Evolutionary conservation across 495 filamentous ascomycete species (phyloP).

Genomic region (Acidiella bohemica): DNA sequence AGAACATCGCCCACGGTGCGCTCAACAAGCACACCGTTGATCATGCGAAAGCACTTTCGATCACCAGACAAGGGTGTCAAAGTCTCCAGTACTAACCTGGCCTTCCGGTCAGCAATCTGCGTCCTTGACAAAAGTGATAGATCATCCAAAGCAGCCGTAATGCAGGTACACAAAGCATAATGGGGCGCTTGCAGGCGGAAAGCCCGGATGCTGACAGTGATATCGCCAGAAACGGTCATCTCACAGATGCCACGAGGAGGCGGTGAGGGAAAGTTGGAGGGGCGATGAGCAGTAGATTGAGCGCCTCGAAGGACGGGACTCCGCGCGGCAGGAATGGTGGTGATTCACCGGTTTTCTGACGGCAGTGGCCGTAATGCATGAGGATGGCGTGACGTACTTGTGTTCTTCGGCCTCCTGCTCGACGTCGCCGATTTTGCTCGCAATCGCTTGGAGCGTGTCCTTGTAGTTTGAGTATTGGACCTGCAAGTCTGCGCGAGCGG

Average conservation of each 20-base stretch:
- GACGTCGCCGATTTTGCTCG: constrained; percentile 90
- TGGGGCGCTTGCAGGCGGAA: not conserved
- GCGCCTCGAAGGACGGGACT: not conserved
- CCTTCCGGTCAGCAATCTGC: too few species aligned
- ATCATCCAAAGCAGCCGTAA: not conserved
- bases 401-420: constrained; percentile 96
- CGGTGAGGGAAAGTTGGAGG: constrained; percentile 16
- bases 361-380: not conserved
- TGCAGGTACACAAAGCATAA: too few species aligned
- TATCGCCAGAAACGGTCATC: not conserved
- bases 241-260: not conserved
- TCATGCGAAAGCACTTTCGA: constrained; percentile 96
- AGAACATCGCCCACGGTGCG: constrained; percentile 84
- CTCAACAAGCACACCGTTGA: constrained; percentile 92
- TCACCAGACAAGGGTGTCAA: constrained; percentile 67
- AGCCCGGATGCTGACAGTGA: not conserved
- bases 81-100: constrained; percentile 88
- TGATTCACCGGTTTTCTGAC: constrained; percentile 15
- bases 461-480: constrained; percentile 90
- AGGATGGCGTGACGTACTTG: constrained; percentile 50
- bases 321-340: constrained; percentile 8
- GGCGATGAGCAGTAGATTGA: constrained; percentile 1
- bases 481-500: constrained; percentile 62
- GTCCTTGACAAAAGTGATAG: too few species aligned
- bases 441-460: constrained; percentile 82